A percentile compares a stretch with the other conserved stretches of the same genome.
Conservation (phyloP, 163 green algal genomes). For the Scenedesmus sp. region DNA sequence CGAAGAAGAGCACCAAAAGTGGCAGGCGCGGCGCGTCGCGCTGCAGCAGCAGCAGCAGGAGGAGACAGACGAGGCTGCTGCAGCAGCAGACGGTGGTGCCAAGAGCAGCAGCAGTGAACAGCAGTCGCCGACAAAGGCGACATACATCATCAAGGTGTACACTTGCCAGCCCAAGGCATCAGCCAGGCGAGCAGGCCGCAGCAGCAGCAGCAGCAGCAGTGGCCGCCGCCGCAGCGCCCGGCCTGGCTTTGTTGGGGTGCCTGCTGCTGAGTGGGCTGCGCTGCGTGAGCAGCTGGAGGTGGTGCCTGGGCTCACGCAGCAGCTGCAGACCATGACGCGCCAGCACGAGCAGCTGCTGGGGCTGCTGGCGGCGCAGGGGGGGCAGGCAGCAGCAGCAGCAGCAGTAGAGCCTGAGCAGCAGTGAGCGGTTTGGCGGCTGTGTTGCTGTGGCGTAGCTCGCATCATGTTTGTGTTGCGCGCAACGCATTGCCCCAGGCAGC, state of each 20-base stretch:
- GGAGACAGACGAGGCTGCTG: background rate
- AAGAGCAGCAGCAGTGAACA: background rate
- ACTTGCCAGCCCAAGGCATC: background rate
- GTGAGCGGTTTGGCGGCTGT: too few species aligned
- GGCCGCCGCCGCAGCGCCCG: too few species aligned
- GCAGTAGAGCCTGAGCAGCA: background rate
- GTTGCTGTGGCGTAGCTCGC: too few species aligned
- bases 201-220: background rate
- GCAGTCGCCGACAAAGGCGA: background rate
- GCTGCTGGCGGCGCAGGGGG: constrained; percentile 21
- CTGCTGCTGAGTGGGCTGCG: constrained; percentile 12
- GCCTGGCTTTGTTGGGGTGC: background rate
- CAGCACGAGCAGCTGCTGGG: constrained; percentile 50
- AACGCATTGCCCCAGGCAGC: too few species aligned
- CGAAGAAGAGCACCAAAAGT: background rate
- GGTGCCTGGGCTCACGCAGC: constrained; percentile 40
- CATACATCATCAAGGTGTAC: background rate
- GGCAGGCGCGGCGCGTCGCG: too few species aligned
- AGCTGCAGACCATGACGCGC: constrained; percentile 40
- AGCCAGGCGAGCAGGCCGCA: too few species aligned
- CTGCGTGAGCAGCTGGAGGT: constrained; percentile 44
- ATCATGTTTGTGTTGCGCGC: too few species aligned
- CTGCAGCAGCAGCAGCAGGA: background rate
- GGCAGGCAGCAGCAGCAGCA: constrained; percentile 9
- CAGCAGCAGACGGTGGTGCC: background rate